Evolutionary conservation across 129 eudicot genomes (phyloP).

Genomic region (Saposhnikovia divaricata): DNA sequence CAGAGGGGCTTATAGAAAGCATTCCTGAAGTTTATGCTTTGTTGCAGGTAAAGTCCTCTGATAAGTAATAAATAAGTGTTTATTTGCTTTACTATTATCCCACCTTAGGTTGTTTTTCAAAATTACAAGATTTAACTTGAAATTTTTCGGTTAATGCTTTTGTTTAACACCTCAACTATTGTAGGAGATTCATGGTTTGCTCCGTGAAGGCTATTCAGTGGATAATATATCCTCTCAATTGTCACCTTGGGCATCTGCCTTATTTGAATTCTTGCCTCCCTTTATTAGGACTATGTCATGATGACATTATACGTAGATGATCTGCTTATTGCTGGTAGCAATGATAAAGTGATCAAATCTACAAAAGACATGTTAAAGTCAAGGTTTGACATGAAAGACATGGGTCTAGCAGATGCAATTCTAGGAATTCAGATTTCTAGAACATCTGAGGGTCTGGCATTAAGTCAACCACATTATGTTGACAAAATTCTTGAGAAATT

Average conservation of each 20-base stretch:
- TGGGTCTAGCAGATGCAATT: no score
- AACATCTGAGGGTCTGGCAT: no score
- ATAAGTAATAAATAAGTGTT: neutral
- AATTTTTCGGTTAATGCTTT: neutral
- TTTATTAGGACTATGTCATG: slow-evolving; percentile 75
- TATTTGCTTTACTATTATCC: neutral
- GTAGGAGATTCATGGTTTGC: slow-evolving; percentile 82
- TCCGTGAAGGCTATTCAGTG: slow-evolving; percentile 56
- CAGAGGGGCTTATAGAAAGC: slow-evolving; percentile 95
- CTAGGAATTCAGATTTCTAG: no score
- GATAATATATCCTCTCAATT: slow-evolving; percentile 78
- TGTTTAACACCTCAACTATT: slow-evolving; percentile 7
- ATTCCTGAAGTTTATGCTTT: slow-evolving; percentile 87
- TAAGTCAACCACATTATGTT: no score
- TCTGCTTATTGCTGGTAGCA: no score
- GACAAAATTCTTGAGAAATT: no score
- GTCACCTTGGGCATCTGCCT: slow-evolving; percentile 99
- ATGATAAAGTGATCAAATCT: no score
- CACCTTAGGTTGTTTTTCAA: neutral
- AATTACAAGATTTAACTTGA: neutral
- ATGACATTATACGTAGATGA: no score
- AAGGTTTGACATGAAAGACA: no score
- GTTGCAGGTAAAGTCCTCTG: slow-evolving; percentile 46
- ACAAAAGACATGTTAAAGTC: no score
- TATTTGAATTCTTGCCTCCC: slow-evolving; percentile 81